Evolutionary conservation across 2,329 filamentous ascomycete species (phyloP).

Genomic region (Colletotrichum simmondsii): DNA sequence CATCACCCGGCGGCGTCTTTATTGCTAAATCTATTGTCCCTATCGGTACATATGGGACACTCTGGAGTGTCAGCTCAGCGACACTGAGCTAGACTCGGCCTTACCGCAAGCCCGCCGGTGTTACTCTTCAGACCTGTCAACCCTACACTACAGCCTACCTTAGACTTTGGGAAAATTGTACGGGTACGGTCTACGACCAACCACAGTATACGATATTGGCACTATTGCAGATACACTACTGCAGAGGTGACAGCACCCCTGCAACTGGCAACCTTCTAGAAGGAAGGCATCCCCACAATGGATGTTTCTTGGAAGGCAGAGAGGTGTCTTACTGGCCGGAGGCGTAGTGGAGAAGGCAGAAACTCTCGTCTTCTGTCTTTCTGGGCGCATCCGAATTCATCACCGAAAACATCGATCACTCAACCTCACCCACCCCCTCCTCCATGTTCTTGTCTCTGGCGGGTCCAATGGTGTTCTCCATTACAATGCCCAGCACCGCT

Average conservation of each 20-base stretch:
- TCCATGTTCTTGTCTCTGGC: conserved; percentile 23
- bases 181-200: background rate
- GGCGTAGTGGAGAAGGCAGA: conserved; percentile 8
- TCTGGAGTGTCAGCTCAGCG: background rate
- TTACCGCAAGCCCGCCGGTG: background rate
- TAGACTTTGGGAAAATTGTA: background rate
- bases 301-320: conserved; percentile 12
- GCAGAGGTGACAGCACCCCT: conserved; percentile 19
- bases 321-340: conserved; percentile 7
- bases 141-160: too few species aligned
- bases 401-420: conserved; percentile 21
- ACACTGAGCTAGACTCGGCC: background rate
- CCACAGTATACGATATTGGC: background rate
- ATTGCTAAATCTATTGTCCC: background rate
- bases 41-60: conserved; percentile 4
- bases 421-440: conserved; percentile 5
- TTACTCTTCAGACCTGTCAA: background rate
- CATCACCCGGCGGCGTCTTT: background rate
- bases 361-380: conserved; percentile 22
- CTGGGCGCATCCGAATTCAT: conserved; percentile 17
- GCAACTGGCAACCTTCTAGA: conserved; percentile 25
- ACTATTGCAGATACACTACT: background rate
- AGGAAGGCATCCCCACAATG: conserved; percentile 23
- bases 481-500: conserved; percentile 18
- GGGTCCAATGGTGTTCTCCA: conserved; percentile 1